Percentiles rank a stretch among this genome's conserved stretches.
Conservation (phyloP, 2,329 filamentous ascomycete species). For the Ophiostoma ips region DNA sequence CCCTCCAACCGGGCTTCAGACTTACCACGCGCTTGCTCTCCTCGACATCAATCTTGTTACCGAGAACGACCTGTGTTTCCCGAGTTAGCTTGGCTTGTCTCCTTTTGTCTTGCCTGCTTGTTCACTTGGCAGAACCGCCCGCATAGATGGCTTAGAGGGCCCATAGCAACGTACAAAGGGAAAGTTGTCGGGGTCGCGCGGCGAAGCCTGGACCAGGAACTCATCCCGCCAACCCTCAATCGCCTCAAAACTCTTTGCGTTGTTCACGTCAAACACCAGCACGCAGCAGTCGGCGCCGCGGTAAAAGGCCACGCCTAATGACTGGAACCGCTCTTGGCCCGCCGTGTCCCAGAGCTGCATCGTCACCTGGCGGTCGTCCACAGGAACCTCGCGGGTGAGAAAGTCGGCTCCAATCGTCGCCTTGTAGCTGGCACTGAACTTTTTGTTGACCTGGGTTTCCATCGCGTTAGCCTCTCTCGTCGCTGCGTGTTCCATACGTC, state of each 20-base stretch:
- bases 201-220: slow-evolving; percentile 93
- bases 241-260: slow-evolving; percentile 96
- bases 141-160: too few species aligned
- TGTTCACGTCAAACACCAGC: slow-evolving; percentile 96
- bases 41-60: slow-evolving; percentile 98
- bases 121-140: too few species aligned
- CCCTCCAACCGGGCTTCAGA: slow-evolving; percentile 2
- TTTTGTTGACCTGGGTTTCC: slow-evolving; percentile 92
- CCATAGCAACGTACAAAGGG: slow-evolving; percentile 62
- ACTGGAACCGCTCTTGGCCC: slow-evolving; percentile 94
- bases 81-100: too few species aligned
- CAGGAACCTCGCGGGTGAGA: slow-evolving; percentile 91
- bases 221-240: slow-evolving; percentile 98
- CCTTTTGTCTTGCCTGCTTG: too few species aligned
- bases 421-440: slow-evolving; percentile 99
- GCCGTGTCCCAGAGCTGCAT: slow-evolving; percentile 99
- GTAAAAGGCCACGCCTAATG: slow-evolving; percentile 93
- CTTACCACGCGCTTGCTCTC: slow-evolving; percentile 86
- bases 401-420: slow-evolving; percentile 98
- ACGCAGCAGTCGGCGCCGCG: slow-evolving; percentile 96
- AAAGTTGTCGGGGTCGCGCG: slow-evolving; percentile 91
- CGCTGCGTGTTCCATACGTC: background rate
- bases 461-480: slow-evolving; percentile 2
- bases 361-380: slow-evolving; percentile 92
- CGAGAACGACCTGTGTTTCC: slow-evolving; percentile 52